Conservation (phyloP, 495 filamentous ascomycete species). For the Neurospora terricola region DNA sequence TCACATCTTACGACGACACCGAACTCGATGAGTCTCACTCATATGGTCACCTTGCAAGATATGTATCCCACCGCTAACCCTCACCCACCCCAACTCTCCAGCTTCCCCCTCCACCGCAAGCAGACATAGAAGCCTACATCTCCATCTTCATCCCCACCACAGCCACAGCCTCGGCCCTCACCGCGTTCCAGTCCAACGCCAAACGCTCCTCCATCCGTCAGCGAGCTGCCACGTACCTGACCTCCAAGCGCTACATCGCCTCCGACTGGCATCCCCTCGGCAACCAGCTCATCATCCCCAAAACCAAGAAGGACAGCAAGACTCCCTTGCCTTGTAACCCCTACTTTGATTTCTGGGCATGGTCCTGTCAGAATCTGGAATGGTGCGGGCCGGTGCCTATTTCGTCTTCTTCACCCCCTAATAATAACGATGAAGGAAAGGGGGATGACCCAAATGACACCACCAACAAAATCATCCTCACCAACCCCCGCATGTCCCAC, state of each 20-base stretch:
- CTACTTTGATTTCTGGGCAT: slow-evolving; percentile 47
- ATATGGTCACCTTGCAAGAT: background rate
- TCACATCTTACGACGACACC: background rate
- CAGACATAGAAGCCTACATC: slow-evolving; percentile 49
- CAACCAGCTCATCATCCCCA: slow-evolving; percentile 3
- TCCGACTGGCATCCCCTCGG: slow-evolving; percentile 11
- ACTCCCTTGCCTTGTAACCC: slow-evolving; percentile 33
- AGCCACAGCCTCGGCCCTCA: slow-evolving; percentile 41
- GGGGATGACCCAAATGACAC: no score
- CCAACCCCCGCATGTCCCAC: slow-evolving; percentile 31
- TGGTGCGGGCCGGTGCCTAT: slow-evolving; percentile 41
- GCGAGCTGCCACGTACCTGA: slow-evolving; percentile 39
- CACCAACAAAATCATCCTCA: slow-evolving; percentile 6
- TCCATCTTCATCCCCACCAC: slow-evolving; percentile 44
- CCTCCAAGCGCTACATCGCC: slow-evolving; percentile 29
- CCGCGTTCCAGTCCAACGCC: slow-evolving; percentile 44
- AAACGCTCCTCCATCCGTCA: slow-evolving; percentile 45
- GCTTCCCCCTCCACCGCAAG: slow-evolving; percentile 33
- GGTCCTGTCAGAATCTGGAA: slow-evolving; percentile 31
- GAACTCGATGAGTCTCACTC: background rate
- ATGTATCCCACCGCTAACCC: background rate
- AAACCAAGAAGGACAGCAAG: slow-evolving; percentile 1
- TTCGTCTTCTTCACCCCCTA: background rate
- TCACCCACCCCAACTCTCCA: slow-evolving; percentile 7
- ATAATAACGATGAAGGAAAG: background rate